A percentile compares a stretch with the other conserved stretches of the same genome.
These are phyloP conservation scores for Mortierella sp. DNA, from an alignment of 371 early-diverging fungal genomes.

Conservation along the genomic window DNA sequence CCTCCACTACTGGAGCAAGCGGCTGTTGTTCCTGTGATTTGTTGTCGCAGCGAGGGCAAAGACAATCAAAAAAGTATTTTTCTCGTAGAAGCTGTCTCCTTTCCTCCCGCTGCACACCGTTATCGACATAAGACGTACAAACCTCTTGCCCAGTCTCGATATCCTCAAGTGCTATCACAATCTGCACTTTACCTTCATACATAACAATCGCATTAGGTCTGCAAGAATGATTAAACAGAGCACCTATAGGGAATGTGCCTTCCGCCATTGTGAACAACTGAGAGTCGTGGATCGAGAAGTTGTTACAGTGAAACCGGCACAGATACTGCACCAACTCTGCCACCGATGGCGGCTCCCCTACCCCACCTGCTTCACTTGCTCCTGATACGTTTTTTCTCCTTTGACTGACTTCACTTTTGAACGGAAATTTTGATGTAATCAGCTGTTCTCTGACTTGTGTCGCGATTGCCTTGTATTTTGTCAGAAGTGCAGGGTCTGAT, in stretches of 20 bases:
- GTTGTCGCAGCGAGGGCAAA: conserved; percentile 74
- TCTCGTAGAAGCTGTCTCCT: conserved; percentile 68
- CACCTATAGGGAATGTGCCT: conserved; percentile 82
- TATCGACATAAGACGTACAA: conserved; percentile 84
- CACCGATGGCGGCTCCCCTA: conserved; percentile 34
- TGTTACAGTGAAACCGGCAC: conserved; percentile 82
- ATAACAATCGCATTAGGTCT: conserved; percentile 81
- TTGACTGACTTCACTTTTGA: conserved; percentile 35
- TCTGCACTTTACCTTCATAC: conserved; percentile 65
- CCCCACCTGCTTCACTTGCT: not conserved
- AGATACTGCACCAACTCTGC: conserved; percentile 63
- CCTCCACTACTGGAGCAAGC: too few relatives aligned
- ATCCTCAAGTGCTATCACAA: conserved; percentile 73
- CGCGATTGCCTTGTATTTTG: conserved; percentile 43
- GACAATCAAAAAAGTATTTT: conserved; percentile 84
- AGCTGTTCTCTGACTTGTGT: conserved; percentile 34
- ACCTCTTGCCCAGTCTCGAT: conserved; percentile 79
- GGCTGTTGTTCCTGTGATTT: conserved; percentile 9
- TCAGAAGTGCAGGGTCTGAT: conserved; percentile 21
- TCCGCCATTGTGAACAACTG: conserved; percentile 80
- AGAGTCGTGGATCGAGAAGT: conserved; percentile 75
- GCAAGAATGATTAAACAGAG: conserved; percentile 92
- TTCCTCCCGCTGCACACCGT: conserved; percentile 67
- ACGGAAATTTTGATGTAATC: conserved; percentile 31
- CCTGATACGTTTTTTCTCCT: not conserved